These are phyloP conservation scores for Solanum sejunctum DNA, from an alignment of 257 asterid species.

Conservation along the genomic window DNA sequence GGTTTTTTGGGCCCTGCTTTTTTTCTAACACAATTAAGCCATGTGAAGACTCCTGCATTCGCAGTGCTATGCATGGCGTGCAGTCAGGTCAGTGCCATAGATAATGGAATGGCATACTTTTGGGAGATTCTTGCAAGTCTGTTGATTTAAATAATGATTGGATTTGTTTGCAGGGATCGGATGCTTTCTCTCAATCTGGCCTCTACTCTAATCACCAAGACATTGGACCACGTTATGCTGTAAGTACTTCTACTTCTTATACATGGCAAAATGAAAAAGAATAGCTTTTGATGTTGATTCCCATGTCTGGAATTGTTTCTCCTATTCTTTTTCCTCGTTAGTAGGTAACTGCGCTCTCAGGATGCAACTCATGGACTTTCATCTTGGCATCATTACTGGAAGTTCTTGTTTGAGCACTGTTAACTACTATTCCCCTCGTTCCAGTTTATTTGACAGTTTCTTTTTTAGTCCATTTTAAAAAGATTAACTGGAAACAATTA, in stretches of 20 bases:
- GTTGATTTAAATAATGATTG: neutral
- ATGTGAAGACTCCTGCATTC: slow-evolving; percentile 71
- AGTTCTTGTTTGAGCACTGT: neutral
- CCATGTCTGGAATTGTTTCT: neutral
- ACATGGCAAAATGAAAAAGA: neutral
- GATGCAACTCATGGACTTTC: neutral
- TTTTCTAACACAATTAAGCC: slow-evolving; percentile 70
- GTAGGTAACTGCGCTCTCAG: neutral
- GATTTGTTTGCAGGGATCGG: slow-evolving; percentile 55
- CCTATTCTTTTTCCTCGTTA: neutral
- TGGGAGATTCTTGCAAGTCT: neutral
- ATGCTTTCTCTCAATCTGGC: slow-evolving; percentile 97
- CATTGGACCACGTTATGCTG: slow-evolving; percentile 92
- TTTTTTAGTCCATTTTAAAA: neutral
- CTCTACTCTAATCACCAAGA: slow-evolving; percentile 97
- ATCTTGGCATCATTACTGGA: neutral
- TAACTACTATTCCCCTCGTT: neutral
- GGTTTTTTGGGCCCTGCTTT: slow-evolving; percentile 96
- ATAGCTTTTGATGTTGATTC: neutral
- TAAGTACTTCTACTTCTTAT: slow-evolving; percentile 24
- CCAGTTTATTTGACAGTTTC: neutral
- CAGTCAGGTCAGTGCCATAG: slow-evolving; percentile 57
- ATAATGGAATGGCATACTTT: neutral
- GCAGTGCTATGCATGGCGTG: slow-evolving; percentile 97
- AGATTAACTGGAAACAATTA: neutral